phyloP scores from a whole-genome alignment of 1,139 yeast species.

The Oligophagozyma castellii region DNA sequence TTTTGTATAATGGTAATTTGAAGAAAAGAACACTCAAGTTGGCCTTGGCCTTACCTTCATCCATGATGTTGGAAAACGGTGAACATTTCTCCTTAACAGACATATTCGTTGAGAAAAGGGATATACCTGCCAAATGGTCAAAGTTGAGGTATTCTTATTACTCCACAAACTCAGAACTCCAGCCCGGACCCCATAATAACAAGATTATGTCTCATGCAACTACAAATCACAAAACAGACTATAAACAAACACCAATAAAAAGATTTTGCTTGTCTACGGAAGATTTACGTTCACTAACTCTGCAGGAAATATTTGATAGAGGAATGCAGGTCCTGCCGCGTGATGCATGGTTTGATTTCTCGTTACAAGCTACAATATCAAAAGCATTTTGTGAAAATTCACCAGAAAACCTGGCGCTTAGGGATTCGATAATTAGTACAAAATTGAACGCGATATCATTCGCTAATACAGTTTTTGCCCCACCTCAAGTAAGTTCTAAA shows the following conservation, averaged over 20 bases:
- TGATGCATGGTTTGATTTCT: constrained; percentile 50
- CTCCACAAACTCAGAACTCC: constrained; percentile 11
- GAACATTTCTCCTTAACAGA: constrained; percentile 45
- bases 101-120: constrained; percentile 34
- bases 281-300: constrained; percentile 34
- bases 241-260: constrained; percentile 11
- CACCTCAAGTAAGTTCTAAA: constrained; percentile 41
- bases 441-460: constrained; percentile 60
- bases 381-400: constrained; percentile 57
- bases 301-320: constrained; percentile 51
- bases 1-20: constrained; percentile 24
- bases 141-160: constrained; percentile 43
- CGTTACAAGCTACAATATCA: constrained; percentile 48
- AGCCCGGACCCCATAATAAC: constrained; percentile 1
- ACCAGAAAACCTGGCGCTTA: constrained; percentile 37
- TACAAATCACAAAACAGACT: constrained; percentile 1
- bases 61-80: constrained; percentile 27
- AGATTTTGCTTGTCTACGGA: constrained; percentile 35
- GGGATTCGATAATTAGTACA: constrained; percentile 47
- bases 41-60: constrained; percentile 42
- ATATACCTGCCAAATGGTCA: constrained; percentile 46
- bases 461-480: constrained; percentile 36
- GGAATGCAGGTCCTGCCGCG: constrained; percentile 48
- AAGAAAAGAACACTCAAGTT: constrained; percentile 36
- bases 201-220: constrained; percentile 1